phyloP scores from a whole-genome alignment of 2,329 filamentous ascomycete species.

The Trichoderma sp. region DNA sequence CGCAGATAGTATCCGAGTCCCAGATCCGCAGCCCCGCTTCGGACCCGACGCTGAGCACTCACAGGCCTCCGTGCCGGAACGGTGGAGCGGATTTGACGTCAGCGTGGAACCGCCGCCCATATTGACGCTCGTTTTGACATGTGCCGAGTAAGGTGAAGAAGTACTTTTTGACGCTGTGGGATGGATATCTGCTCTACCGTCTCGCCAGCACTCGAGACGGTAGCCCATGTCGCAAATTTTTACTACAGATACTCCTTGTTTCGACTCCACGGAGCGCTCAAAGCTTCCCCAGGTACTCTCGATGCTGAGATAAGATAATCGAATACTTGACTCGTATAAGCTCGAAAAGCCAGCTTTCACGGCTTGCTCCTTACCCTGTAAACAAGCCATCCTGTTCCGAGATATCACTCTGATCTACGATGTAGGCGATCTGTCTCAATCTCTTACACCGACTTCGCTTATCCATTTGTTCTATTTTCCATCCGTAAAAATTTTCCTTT shows the following conservation, averaged over 20 bases:
- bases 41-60: constrained; percentile 38
- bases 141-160: not conserved
- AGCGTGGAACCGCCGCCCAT: constrained; percentile 30
- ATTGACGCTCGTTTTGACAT: not conserved
- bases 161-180: not conserved
- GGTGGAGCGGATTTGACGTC: constrained; percentile 38
- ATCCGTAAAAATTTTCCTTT: not conserved
- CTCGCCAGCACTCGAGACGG: not conserved
- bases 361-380: not conserved
- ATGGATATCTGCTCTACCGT: not conserved
- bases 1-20: constrained; percentile 11
- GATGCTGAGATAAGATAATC: not conserved
- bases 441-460: not conserved
- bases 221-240: not conserved
- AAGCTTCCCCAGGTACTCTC: not conserved
- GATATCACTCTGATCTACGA: constrained; percentile 10
- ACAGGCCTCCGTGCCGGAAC: constrained; percentile 37
- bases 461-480: not conserved
- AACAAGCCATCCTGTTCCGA: not conserved
- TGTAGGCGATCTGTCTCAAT: constrained; percentile 13
- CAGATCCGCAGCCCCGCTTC: constrained; percentile 26
- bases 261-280: not conserved
- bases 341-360: not conserved
- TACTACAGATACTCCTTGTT: not conserved
- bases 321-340: not conserved